Base-by-base conservation (phyloP, 176 grass and related monocot species). In the Avena atlantica region DNA sequence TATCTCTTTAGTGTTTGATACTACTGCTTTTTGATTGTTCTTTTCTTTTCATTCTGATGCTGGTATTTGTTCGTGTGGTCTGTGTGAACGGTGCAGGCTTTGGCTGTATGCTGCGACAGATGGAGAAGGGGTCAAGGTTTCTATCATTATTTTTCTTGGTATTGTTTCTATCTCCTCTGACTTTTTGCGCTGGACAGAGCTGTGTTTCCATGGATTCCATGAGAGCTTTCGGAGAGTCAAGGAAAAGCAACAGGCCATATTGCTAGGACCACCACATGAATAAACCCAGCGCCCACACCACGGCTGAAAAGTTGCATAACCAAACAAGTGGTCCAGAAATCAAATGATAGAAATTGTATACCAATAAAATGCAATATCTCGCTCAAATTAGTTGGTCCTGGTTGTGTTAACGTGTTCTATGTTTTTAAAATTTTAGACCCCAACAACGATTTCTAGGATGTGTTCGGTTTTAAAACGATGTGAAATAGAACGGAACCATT, bases 111-210 rank as follows among this genome's bases (percentile, higher is more conserved):
- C 87, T 52, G 76, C 57, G 73, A 78, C 15, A 9, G 36, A 72
- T 55, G 51, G 70, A 31, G 12, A 75, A 52, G 34, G 37, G 63
- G 73, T 87, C 73, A 90, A 87, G 64, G 56, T 13, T 82, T 86
- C n/a, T 62, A 61, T 4, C 16, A 34, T 53, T 86, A 77, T 74
- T 83, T 63, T 79, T 71, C 40, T 23, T 40, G 40, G 72, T 83
- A 81, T 90, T 83, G 79, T 78, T 86, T 83, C 62, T 83, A 86
- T 83, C 88, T 72, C 84, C 71, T 90, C 79, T 90, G 84, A 90
- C 84, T 81, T 86, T 86, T 42, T 70, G 14, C 1, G 0, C 31
- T 71, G 74, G 60, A 86, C 78, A 58, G 70, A 25, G 15, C 62
- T 44, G 48, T 64, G 84, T 86, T 86, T 53, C 72, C 73, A 76